A percentile compares a stretch with the other conserved stretches of the same genome.
These are phyloP conservation scores for Plasmodium adleri DNA, from an alignment of 169 alveolate genomes.

Conservation along the genomic window DNA sequence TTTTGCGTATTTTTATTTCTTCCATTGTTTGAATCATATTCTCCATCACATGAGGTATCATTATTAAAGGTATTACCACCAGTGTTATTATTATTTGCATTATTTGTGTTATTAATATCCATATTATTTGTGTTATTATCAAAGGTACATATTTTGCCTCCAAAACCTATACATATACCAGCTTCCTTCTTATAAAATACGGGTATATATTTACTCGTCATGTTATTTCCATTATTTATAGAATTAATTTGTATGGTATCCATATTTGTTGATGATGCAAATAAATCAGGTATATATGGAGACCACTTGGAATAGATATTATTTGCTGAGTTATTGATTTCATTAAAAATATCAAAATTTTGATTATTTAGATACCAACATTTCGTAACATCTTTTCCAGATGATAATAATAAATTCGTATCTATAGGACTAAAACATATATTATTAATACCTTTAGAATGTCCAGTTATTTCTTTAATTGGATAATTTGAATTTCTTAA, in stretches of 20 bases:
- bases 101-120: too few species aligned
- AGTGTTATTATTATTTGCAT: too few species aligned
- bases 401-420: conserved; percentile 84
- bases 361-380: conserved; percentile 85
- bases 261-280: conserved; percentile 80
- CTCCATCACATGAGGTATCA: background rate
- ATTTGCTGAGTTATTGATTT: conserved; percentile 60
- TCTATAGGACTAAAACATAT: conserved; percentile 85
- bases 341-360: conserved; percentile 66
- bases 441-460: conserved; percentile 88
- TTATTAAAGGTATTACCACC: conserved; percentile 15
- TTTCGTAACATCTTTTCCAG: conserved; percentile 87
- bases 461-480: conserved; percentile 86
- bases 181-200: conserved; percentile 77
- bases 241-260: conserved; percentile 80
- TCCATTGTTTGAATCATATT: background rate
- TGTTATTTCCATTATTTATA: conserved; percentile 76
- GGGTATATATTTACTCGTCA: conserved; percentile 80
- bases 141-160: conserved; percentile 77
- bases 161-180: conserved; percentile 80
- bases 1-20: background rate
- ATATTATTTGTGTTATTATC: background rate
- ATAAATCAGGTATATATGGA: conserved; percentile 79
- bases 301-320: conserved; percentile 79
- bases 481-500: conserved; percentile 88